Conservation (phyloP, 2,329 filamentous ascomycete species). For the Lecanosticta acicola region DNA sequence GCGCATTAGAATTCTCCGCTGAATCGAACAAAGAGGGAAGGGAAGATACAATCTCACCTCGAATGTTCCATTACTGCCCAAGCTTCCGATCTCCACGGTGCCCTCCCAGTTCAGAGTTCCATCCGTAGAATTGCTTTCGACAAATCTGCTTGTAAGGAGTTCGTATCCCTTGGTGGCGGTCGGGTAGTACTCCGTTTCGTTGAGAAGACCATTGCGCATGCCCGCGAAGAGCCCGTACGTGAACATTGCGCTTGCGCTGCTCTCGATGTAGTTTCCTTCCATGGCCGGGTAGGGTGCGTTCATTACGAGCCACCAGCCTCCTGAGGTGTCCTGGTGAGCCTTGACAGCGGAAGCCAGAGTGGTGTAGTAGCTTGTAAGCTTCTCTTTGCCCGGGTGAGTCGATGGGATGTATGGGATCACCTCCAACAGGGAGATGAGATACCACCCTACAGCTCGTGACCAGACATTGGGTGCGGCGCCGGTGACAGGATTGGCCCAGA, state of each 20-base stretch:
- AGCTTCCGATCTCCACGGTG: conserved; percentile 49
- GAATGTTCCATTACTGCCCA: conserved; percentile 46
- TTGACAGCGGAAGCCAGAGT: conserved; percentile 38
- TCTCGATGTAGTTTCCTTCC: conserved; percentile 53
- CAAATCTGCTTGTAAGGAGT: conserved; percentile 42
- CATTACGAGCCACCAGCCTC: conserved; percentile 54
- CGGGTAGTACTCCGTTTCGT: conserved; percentile 45
- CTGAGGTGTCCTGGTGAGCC: conserved; percentile 36
- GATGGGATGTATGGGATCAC: conserved; percentile 38
- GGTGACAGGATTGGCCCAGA: conserved; percentile 49
- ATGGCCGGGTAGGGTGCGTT: conserved; percentile 45
- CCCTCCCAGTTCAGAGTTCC: conserved; percentile 49
- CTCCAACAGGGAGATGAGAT: conserved; percentile 47
- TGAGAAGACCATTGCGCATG: conserved; percentile 35
- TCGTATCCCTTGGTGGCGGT: conserved; percentile 43
- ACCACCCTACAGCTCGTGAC: conserved; percentile 52
- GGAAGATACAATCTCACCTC: too few species aligned
- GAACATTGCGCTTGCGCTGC: conserved; percentile 55
- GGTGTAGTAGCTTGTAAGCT: conserved; percentile 33
- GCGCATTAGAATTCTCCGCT: too few species aligned
- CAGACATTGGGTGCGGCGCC: conserved; percentile 51
- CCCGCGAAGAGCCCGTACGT: conserved; percentile 49
- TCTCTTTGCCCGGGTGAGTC: conserved; percentile 33
- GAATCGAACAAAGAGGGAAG: too few species aligned
- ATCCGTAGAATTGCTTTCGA: conserved; percentile 44